A percentile compares a stretch with the other conserved stretches of the same genome.
Conservation (phyloP, 352 stramenopile species). For the Phytophthora brassicae region DNA sequence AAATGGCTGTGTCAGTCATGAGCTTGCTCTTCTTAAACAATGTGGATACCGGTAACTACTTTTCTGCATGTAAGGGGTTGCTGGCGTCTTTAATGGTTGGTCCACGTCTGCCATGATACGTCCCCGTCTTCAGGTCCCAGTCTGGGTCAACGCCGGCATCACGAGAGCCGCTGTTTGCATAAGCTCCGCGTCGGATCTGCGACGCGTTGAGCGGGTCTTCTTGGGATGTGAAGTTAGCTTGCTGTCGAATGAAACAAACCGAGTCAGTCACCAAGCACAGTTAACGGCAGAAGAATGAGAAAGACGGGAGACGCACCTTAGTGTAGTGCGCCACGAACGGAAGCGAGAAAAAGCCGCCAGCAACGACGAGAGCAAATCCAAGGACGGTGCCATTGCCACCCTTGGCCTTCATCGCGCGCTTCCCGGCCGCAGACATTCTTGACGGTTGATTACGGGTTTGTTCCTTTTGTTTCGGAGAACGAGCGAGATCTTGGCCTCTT, state of each 20-base stretch:
- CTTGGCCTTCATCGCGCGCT: constrained; percentile 31
- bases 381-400: constrained; percentile 45
- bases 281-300: not conserved
- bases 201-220: constrained; percentile 64
- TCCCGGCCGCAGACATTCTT: constrained; percentile 14
- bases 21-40: no score
- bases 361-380: constrained; percentile 49
- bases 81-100: constrained; percentile 26
- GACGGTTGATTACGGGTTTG: not conserved
- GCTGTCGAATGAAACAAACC: constrained; percentile 34
- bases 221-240: constrained; percentile 58
- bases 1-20: no score
- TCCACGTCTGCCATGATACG: constrained; percentile 55
- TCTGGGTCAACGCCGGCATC: constrained; percentile 82
- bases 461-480: not conserved
- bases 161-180: constrained; percentile 78
- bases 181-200: constrained; percentile 78
- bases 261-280: not conserved
- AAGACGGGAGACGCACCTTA: constrained; percentile 42
- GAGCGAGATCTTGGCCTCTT: not conserved
- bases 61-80: constrained; percentile 6
- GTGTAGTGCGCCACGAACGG: constrained; percentile 68
- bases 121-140: constrained; percentile 77
- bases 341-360: constrained; percentile 70
- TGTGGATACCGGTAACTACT: constrained; percentile 4